A percentile compares a stretch with the other conserved stretches of the same genome.
Evolutionary conservation across 2,329 filamentous ascomycete species (phyloP).

Genomic region (Pseudogymnoascus sp.): DNA sequence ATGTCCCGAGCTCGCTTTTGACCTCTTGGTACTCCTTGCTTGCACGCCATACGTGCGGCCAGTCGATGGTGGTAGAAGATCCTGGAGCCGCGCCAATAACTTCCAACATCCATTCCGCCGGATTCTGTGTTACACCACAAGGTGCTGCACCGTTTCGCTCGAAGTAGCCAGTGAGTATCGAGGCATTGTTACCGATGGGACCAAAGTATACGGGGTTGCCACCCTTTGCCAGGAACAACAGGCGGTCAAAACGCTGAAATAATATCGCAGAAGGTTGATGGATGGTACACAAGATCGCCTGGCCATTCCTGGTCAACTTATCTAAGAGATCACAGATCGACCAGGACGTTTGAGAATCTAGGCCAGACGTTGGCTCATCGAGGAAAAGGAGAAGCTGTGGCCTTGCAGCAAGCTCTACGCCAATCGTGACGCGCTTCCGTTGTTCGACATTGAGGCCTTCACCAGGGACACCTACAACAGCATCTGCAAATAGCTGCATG

Average conservation of each 20-base stretch:
- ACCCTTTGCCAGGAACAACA: slow-evolving; percentile 58
- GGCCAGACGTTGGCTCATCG: slow-evolving; percentile 86
- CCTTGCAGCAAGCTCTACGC: slow-evolving; percentile 85
- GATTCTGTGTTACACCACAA: slow-evolving; percentile 41
- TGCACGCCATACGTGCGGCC: slow-evolving; percentile 51
- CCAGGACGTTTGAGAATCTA: slow-evolving; percentile 66
- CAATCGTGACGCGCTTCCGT: slow-evolving; percentile 60
- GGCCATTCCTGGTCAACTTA: slow-evolving; percentile 50
- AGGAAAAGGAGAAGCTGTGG: slow-evolving; percentile 81
- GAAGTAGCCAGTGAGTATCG: slow-evolving; percentile 56
- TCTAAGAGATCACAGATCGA: slow-evolving; percentile 56
- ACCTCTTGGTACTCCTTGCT: slow-evolving; percentile 40
- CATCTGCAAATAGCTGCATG: slow-evolving; percentile 61
- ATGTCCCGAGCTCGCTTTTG: slow-evolving; percentile 44
- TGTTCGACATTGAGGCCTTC: slow-evolving; percentile 57
- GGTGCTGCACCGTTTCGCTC: slow-evolving; percentile 20
- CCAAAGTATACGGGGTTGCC: slow-evolving; percentile 66
- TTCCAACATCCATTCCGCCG: slow-evolving; percentile 70
- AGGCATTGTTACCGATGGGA: slow-evolving; percentile 54
- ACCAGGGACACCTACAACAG: slow-evolving; percentile 57
- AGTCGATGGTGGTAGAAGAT: slow-evolving; percentile 53
- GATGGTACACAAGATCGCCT: slow-evolving; percentile 49
- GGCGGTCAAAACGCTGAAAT: slow-evolving; percentile 51
- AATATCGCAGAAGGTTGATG: slow-evolving; percentile 49
- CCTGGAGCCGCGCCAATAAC: slow-evolving; percentile 55